Base-by-base conservation (phyloP, 257 asterid genomes). In the Vinca minor region DNA sequence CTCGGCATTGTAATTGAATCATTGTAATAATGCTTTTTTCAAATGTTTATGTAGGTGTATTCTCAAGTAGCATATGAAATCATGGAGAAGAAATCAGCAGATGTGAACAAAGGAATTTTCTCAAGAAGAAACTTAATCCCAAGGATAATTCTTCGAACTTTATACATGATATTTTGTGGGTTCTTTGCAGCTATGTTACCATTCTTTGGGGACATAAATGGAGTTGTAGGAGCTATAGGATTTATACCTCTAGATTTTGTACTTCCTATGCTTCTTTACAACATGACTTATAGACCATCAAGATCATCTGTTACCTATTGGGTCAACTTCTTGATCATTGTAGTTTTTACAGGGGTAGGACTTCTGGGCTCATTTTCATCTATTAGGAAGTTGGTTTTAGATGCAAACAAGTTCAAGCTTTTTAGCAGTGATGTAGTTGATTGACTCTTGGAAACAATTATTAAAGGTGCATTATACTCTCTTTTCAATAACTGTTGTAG, bases 11-110 rank as follows among this genome's bases (percentile, higher is more conserved):
- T n/a, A n/a, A n/a, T n/a, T n/a, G n/a, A n/a, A n/a, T n/a, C n/a
- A n/a, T n/a, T n/a, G n/a, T n/a, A n/a, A n/a, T n/a, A n/a, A n/a
- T n/a, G n/a, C n/a, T 18, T 48, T 35, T 39, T 26, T 28, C 53
- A 21, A 25, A 55, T 8, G 32, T 34, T 28, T 23, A 36, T 10
- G 50, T 81, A 88, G 98, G 88, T 92, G 1, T 92, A 92, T 67
- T 89, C 98, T 69, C 98, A 92, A 82, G 98, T 92, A 61, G 98
- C 96, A 8, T 89, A 89, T 9, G 96, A 89, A 73, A 89, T 89
- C 46, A 92, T 92, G 96, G 98, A 89, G 72, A 83, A 78, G 85
- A 82, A 87, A 75, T 87, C 96, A 12, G 96, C 96, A 9, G 96
- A 92, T 75, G 88, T 79, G 59, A 87, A 65, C 48, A 49, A 84